These are phyloP conservation scores for Pyracantha coccinea DNA, from an alignment of 331 rosid genomes.

Conservation along the genomic window DNA sequence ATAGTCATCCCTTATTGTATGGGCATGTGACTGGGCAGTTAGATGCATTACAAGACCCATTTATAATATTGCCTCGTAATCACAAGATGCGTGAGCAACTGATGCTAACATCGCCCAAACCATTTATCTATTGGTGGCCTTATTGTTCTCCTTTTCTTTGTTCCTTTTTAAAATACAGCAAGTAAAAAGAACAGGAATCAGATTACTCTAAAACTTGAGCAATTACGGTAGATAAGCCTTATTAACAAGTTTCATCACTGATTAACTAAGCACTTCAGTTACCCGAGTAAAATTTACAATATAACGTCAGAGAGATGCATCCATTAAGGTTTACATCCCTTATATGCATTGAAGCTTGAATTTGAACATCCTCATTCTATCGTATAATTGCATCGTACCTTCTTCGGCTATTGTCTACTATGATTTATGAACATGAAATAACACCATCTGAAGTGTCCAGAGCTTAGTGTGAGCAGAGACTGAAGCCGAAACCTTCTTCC, in stretches of 20 bases:
- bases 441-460: slow-evolving; percentile 20
- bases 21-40: background rate
- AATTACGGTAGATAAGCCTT: background rate
- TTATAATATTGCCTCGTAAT: background rate
- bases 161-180: background rate
- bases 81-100: background rate
- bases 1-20: background rate
- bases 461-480: slow-evolving; percentile 55
- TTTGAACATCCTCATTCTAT: slow-evolving; percentile 22
- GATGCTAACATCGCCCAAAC: background rate
- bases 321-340: background rate
- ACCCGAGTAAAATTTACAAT: slow-evolving; percentile 25
- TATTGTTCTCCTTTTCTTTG: background rate
- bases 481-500: slow-evolving; percentile 97
- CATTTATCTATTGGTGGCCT: background rate
- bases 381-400: slow-evolving; percentile 20
- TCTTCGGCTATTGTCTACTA: slow-evolving; percentile 40
- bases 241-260: background rate
- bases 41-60: background rate
- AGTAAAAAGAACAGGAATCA: background rate
- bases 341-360: slow-evolving; percentile 28
- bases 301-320: slow-evolving; percentile 22
- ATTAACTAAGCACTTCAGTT: slow-evolving; percentile 1
- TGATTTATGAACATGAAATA: slow-evolving; percentile 29
- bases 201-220: background rate